Evolutionary conservation across 129 eudicot species (phyloP), one percentile per base, ranked within the genome.

Genomic region (Cynara cardunculus): DNA sequence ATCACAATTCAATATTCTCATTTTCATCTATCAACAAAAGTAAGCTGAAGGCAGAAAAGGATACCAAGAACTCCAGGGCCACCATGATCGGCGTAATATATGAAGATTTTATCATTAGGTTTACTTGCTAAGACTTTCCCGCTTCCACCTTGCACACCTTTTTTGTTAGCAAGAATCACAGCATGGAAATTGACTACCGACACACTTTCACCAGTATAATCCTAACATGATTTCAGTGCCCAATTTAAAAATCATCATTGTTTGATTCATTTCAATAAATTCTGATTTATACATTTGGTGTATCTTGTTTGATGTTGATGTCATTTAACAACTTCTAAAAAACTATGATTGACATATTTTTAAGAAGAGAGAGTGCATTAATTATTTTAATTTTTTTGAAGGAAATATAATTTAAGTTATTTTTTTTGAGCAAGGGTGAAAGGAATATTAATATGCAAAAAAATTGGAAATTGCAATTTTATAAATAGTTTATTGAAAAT

Each of bases 21-120:
- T 14, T 49, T 49, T 49, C 62, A 49, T 49, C 3, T 13, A 49
- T 28, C 30, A 8, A 49, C 62, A 49, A 39, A 39, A 39, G 49
- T 14, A 39, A 8, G 10, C 0, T 39, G 49, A 39, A 39, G 49
- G 49, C 49, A 2, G 21, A 49, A 49, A 49, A 14, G 8, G 8
- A 69, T 6, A 89, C 96, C 96, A 16, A 90, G 90, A 34, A 90
- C 87, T 70, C 96, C 96, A 10, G 96, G 92, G 30, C 96, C 96
- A 8, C 96, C 96, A 85, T 90, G 96, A 75, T 90, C 92, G 9
- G 92, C 79, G 80, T 90, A 90, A 79, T 90, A 90, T 8, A 90
- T 7, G 16, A 90, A 90, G 67, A 90, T 90, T 68, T 90, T 85
- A 77, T 90, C 96, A 31, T 83, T 79, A 10, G 92, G 88, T 44